phyloP scores from a whole-genome alignment of 1,139 yeast species.

The Geotrichum bryndzae region DNA sequence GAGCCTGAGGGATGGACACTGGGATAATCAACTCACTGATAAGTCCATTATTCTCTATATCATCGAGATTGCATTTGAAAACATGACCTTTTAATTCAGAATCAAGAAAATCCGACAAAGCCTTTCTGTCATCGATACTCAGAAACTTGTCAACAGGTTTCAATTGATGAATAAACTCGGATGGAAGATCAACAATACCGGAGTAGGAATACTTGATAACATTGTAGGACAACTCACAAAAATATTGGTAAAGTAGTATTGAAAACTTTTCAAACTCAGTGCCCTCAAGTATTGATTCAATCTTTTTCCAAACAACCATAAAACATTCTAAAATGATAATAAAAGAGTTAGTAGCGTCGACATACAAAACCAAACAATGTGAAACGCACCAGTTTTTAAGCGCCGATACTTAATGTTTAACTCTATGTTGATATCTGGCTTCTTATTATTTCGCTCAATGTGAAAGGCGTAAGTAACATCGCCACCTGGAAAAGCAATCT shows the following conservation, averaged over 20 bases:
- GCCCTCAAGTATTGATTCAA: slow-evolving; percentile 25
- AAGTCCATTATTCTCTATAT: too few species aligned
- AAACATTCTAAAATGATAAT: slow-evolving; percentile 2
- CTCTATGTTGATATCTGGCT: slow-evolving; percentile 17
- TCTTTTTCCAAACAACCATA: slow-evolving; percentile 6
- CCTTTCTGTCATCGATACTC: neutral
- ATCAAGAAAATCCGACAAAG: neutral
- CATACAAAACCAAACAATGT: neutral
- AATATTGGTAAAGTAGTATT: slow-evolving; percentile 3
- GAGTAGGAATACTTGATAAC: slow-evolving; percentile 23
- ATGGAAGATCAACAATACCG: slow-evolving; percentile 4
- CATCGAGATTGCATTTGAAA: too few species aligned
- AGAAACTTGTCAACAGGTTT: neutral
- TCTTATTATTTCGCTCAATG: slow-evolving; percentile 32
- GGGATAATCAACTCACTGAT: slow-evolving; percentile 22
- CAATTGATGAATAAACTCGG: neutral
- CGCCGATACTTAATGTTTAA: too few species aligned
- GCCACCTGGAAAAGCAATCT: slow-evolving; percentile 62
- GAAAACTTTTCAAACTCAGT: slow-evolving; percentile 31
- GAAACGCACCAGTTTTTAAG: slow-evolving; percentile 20
- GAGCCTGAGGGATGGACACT: slow-evolving; percentile 28
- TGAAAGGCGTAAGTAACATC: slow-evolving; percentile 59
- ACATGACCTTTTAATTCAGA: neutral
- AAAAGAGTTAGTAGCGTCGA: neutral
- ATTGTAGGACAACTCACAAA: slow-evolving; percentile 3